Evolutionary conservation across 345 rosid species (phyloP).

Genomic region (Syzygium jambos): DNA sequence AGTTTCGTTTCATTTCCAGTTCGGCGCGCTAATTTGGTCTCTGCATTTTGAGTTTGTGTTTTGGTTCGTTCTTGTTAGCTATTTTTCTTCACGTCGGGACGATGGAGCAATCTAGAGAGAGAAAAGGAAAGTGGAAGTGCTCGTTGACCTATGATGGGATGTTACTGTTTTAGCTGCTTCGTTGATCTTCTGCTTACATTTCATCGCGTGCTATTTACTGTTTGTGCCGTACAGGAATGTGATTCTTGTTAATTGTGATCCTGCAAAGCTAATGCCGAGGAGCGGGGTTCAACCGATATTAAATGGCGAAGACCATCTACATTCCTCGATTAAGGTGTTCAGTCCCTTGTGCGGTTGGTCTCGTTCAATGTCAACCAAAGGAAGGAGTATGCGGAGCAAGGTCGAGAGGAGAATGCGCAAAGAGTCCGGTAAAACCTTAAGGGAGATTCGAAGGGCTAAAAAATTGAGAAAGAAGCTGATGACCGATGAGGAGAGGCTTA

Average conservation of each 20-base stretch:
- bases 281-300: slow-evolving; percentile 3
- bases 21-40: not conserved
- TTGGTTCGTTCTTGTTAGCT: not conserved
- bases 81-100: not conserved
- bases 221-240: slow-evolving; percentile 1
- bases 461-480: slow-evolving; percentile 88
- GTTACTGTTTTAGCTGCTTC: not conserved
- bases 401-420: slow-evolving; percentile 86
- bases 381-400: slow-evolving; percentile 90
- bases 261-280: not conserved
- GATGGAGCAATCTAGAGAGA: not conserved
- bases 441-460: slow-evolving; percentile 88
- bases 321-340: slow-evolving; percentile 4
- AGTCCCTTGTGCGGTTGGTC: slow-evolving; percentile 25
- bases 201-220: not conserved
- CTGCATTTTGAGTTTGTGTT: not conserved
- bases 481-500: slow-evolving; percentile 94
- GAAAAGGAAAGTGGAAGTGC: not conserved
- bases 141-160: not conserved
- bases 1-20: not conserved
- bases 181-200: not conserved
- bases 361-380: slow-evolving; percentile 76
- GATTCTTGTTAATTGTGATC: not conserved
- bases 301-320: slow-evolving; percentile 4
- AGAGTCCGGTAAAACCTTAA: slow-evolving; percentile 80